Evolutionary conservation across 78 protist species (phyloP).

Genomic region (Carpediemonas membranifera): DNA sequence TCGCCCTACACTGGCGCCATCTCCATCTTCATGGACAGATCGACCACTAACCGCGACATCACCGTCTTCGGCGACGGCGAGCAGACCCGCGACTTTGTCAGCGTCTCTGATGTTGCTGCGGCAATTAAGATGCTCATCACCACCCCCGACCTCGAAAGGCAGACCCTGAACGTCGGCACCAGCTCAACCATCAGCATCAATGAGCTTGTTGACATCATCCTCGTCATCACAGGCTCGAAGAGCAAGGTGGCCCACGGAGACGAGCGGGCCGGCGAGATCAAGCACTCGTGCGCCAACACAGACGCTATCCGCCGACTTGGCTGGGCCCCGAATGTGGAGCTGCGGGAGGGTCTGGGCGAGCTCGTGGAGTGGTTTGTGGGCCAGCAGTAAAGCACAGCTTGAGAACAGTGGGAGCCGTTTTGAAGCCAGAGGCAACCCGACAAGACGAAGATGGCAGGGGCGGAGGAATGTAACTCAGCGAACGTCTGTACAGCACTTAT

Average conservation of each 20-base stretch:
- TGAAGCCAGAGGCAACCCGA: too few relatives aligned
- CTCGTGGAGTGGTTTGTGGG: background rate
- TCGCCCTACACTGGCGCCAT: constrained; percentile 26
- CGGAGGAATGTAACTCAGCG: too few relatives aligned
- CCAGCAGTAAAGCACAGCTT: too few relatives aligned
- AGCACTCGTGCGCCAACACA: constrained; percentile 1
- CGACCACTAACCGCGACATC: background rate
- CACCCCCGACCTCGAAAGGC: background rate
- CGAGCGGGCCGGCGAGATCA: constrained; percentile 27
- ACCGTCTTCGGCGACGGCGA: constrained; percentile 37
- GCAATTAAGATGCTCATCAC: constrained; percentile 13
- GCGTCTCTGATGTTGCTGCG: constrained; percentile 16
- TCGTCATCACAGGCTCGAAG: background rate
- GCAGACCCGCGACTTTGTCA: constrained; percentile 35
- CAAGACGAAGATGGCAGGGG: too few relatives aligned
- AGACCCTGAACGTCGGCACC: constrained; percentile 17
- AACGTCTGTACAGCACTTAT: too few relatives aligned
- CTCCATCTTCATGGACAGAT: constrained; percentile 13
- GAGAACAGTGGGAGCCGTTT: too few relatives aligned
- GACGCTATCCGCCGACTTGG: background rate
- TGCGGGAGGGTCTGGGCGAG: background rate
- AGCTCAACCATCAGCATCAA: background rate
- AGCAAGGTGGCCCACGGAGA: background rate
- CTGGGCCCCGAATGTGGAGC: background rate
- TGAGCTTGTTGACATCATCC: background rate